A percentile compares a stretch with the other conserved stretches of the same genome.
Evolutionary conservation across 805 yeast genomes (phyloP).

Genomic region (Priceomyces melissophilus): DNA sequence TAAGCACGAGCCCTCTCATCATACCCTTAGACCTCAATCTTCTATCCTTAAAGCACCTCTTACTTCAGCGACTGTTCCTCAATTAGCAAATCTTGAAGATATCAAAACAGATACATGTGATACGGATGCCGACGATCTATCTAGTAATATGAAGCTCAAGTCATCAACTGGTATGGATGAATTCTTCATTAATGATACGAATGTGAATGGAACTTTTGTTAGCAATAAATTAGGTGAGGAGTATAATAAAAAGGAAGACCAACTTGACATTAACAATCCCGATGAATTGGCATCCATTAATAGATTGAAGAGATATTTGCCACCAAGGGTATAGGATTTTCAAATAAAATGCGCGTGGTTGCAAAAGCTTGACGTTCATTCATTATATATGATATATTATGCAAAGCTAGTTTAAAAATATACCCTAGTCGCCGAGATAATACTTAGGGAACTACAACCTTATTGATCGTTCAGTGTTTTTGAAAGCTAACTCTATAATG

Average conservation of each 20-base stretch:
- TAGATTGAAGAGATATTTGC: too few species aligned
- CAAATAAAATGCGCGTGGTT: too few species aligned
- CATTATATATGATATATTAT: too few species aligned
- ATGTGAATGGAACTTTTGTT: neutral
- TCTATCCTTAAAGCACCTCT: conserved; percentile 33
- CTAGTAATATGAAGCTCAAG: conserved; percentile 1
- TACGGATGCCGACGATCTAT: neutral
- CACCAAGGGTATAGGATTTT: too few species aligned
- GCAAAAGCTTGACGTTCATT: too few species aligned
- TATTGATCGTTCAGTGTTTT: too few species aligned
- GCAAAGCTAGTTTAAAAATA: too few species aligned
- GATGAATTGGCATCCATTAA: too few species aligned
- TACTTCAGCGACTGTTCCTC: neutral
- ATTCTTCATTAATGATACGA: neutral
- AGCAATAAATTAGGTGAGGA: neutral
- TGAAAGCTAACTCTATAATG: too few species aligned
- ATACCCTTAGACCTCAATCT: conserved; percentile 36
- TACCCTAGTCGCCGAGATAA: too few species aligned
- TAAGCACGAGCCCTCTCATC: conserved; percentile 42
- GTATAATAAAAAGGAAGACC: neutral
- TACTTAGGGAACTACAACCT: too few species aligned
- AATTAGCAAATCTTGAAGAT: neutral
- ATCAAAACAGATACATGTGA: neutral
- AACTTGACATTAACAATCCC: too few species aligned
- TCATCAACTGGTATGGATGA: neutral